Percentiles rank a stretch among this genome's conserved stretches.
phyloP scores from a whole-genome alignment of 2,329 filamentous ascomycete species.

The Aspergillus phoenicis region DNA sequence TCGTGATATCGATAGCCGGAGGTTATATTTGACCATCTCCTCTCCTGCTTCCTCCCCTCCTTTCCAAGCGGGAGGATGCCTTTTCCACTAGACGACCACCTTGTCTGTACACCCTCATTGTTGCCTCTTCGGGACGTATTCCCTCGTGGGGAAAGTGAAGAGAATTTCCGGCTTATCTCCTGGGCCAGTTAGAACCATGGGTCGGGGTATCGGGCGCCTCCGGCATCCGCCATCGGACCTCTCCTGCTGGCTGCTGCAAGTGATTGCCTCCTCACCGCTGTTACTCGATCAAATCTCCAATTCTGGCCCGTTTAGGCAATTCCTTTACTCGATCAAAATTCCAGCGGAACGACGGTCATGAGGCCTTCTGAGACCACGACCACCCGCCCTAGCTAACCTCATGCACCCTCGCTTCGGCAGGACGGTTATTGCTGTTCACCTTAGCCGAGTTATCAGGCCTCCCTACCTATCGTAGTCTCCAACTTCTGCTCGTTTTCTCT shows the following conservation, averaged over 20 bases:
- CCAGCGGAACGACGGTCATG: not conserved
- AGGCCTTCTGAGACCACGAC: not conserved
- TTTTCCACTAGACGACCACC: not conserved
- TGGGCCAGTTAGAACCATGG: constrained; percentile 18
- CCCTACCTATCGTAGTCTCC: not conserved
- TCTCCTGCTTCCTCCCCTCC: not conserved
- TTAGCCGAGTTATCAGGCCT: not conserved
- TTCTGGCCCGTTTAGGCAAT: constrained; percentile 26
- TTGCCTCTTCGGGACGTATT: constrained; percentile 22
- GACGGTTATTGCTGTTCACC: not conserved
- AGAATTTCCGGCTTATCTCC: constrained; percentile 3
- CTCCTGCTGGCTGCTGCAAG: constrained; percentile 4
- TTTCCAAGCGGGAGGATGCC: not conserved
- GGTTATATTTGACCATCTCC: not conserved
- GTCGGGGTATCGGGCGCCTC: constrained; percentile 31
- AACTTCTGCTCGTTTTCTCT: not conserved
- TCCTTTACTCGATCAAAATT: constrained; percentile 21
- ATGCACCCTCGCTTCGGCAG: not conserved
- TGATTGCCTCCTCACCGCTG: constrained; percentile 4
- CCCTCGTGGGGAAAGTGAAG: not conserved
- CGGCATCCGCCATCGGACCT: constrained; percentile 27
- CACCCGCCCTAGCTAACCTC: not conserved
- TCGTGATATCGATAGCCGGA: constrained; percentile 2
- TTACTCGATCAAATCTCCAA: constrained; percentile 36
- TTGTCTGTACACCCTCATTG: constrained; percentile 27